phyloP scores from a whole-genome alignment of 1,284 basidiomycete genomes.

The Caloboletus firmus region DNA sequence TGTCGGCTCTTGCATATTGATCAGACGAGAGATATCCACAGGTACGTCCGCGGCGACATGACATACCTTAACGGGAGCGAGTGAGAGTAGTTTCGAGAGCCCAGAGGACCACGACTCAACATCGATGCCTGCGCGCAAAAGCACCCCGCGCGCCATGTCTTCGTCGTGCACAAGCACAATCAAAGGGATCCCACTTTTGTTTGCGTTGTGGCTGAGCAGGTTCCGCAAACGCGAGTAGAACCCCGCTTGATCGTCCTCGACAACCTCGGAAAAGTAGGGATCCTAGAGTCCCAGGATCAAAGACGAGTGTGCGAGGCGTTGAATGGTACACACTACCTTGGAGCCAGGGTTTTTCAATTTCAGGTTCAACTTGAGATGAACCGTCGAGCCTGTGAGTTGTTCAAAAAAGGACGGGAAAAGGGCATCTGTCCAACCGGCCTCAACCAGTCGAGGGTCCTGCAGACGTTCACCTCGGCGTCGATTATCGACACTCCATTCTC shows the following conservation, averaged over 20 bases:
- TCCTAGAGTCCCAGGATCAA: slow-evolving; percentile 11
- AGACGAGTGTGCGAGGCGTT: neutral
- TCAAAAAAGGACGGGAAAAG: slow-evolving; percentile 30
- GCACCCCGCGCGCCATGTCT: slow-evolving; percentile 29
- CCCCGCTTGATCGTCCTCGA: slow-evolving; percentile 9
- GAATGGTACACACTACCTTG: slow-evolving; percentile 19
- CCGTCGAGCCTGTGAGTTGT: slow-evolving; percentile 12
- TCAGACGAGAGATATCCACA: neutral
- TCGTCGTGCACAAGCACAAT: slow-evolving; percentile 35
- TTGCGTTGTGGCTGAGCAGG: slow-evolving; percentile 22
- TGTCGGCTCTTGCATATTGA: slow-evolving; percentile 6
- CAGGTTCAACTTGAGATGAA: slow-evolving; percentile 22
- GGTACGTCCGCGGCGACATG: neutral
- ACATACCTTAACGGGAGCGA: slow-evolving; percentile 7
- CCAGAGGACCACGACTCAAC: slow-evolving; percentile 23
- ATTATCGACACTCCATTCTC: slow-evolving; percentile 27
- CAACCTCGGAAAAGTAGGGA: slow-evolving; percentile 19
- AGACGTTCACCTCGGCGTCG: slow-evolving; percentile 21
- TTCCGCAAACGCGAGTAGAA: slow-evolving; percentile 23
- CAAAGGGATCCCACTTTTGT: slow-evolving; percentile 24
- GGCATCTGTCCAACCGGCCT: slow-evolving; percentile 34
- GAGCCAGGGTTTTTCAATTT: slow-evolving; percentile 12
- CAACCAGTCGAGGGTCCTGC: slow-evolving; percentile 19
- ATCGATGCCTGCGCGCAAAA: slow-evolving; percentile 26
- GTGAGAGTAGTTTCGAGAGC: slow-evolving; percentile 20